Conservation (phyloP, 495 filamentous ascomycete genomes). For the Diplogelasinospora grovesii region DNA sequence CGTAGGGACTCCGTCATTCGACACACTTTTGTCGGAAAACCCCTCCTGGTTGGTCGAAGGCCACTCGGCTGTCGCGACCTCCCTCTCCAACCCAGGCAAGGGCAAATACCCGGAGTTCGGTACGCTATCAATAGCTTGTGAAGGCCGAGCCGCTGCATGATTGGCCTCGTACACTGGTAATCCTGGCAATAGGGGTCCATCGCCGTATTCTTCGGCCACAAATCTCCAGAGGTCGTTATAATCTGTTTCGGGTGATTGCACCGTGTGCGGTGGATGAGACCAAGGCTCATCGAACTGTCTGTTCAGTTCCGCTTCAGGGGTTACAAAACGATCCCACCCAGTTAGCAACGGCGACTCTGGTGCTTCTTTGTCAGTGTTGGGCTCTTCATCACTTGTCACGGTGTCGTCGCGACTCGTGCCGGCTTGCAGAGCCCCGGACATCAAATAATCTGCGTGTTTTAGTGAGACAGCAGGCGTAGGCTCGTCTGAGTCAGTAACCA, state of each 20-base stretch:
- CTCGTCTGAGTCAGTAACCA: too few relatives aligned
- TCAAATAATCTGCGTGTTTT: too few relatives aligned
- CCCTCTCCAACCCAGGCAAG: slow-evolving; percentile 11
- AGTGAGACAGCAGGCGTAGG: too few relatives aligned
- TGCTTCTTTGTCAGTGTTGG: too few relatives aligned
- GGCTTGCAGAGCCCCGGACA: too few relatives aligned
- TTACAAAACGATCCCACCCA: too few relatives aligned
- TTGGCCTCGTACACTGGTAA: slow-evolving; percentile 29
- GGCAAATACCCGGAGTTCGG: neutral
- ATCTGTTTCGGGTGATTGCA: slow-evolving; percentile 10
- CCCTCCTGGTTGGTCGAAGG: slow-evolving; percentile 3
- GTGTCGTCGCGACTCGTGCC: too few relatives aligned
- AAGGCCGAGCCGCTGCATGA: slow-evolving; percentile 23
- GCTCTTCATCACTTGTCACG: too few relatives aligned
- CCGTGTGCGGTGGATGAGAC: too few relatives aligned
- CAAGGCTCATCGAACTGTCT: too few relatives aligned
- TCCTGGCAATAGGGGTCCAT: slow-evolving; percentile 27
- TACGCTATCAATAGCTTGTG: slow-evolving; percentile 22
- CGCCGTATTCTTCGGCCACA: slow-evolving; percentile 29
- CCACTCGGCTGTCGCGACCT: slow-evolving; percentile 15
- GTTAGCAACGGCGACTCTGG: too few relatives aligned
- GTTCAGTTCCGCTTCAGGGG: too few relatives aligned
- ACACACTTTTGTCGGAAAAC: neutral
- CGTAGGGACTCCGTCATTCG: slow-evolving; percentile 1
- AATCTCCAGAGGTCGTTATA: slow-evolving; percentile 31